These are phyloP conservation scores for Cerioporus squamosus DNA, from an alignment of 1,284 basidiomycete species.

Conservation along the genomic window DNA sequence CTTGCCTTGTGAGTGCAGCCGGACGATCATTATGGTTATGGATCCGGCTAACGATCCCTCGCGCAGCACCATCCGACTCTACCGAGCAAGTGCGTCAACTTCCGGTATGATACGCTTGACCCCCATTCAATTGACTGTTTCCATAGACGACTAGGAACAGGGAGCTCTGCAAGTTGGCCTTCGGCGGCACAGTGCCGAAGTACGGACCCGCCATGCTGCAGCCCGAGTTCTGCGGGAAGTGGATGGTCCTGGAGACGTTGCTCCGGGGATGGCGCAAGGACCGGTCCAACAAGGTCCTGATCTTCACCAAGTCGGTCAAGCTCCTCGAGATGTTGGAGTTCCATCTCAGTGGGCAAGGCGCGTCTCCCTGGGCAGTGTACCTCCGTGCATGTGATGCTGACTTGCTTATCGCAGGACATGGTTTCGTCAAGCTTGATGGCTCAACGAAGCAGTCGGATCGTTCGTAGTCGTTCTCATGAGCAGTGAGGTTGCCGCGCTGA, in stretches of 20 bases:
- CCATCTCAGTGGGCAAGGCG: slow-evolving; percentile 63
- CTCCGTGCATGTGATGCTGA: background rate
- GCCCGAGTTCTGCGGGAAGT: slow-evolving; percentile 81
- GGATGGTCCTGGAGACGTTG: slow-evolving; percentile 75
- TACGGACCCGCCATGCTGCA: slow-evolving; percentile 65
- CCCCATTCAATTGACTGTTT: background rate
- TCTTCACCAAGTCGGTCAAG: slow-evolving; percentile 88
- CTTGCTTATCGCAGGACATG: slow-evolving; percentile 49
- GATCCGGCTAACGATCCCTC: background rate
- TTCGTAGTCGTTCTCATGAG: slow-evolving; percentile 37
- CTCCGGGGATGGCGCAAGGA: slow-evolving; percentile 70
- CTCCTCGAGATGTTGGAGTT: slow-evolving; percentile 80
- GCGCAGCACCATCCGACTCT: slow-evolving; percentile 60
- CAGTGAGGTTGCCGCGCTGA: background rate
- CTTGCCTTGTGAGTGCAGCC: slow-evolving; percentile 59
- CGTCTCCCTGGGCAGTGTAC: slow-evolving; percentile 11
- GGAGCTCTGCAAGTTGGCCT: slow-evolving; percentile 58
- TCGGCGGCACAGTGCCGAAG: slow-evolving; percentile 62
- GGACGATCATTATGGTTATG: background rate
- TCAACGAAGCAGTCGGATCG: slow-evolving; percentile 66
- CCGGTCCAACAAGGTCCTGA: slow-evolving; percentile 73
- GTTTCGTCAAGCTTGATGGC: slow-evolving; percentile 77
- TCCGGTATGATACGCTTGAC: background rate
- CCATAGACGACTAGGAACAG: slow-evolving; percentile 60
- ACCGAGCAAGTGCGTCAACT: slow-evolving; percentile 58